These are phyloP conservation scores for Auriculariales sp. DNA, from an alignment of 768 basidiomycete genomes.

Conservation along the genomic window DNA sequence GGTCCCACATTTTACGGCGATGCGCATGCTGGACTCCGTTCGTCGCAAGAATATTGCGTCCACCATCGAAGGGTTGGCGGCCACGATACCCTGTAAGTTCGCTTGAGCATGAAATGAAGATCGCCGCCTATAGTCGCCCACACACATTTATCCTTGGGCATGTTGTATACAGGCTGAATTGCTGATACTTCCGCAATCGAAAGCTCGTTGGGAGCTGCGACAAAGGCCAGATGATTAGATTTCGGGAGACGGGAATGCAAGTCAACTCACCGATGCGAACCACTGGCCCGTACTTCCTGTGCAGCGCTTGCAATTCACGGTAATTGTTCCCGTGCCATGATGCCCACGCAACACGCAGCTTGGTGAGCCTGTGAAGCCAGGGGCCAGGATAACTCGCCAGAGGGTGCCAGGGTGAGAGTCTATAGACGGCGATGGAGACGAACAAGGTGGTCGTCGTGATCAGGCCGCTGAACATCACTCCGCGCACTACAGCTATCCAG, in stretches of 20 bases:
- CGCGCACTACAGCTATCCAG: not conserved
- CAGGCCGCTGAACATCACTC: not conserved
- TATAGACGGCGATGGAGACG: conserved; percentile 18
- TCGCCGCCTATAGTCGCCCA: not conserved
- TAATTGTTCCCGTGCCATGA: conserved; percentile 29
- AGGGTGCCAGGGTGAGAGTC: conserved; percentile 24
- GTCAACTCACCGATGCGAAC: conserved; percentile 35
- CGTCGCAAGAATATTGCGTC: conserved; percentile 21
- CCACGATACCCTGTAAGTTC: not conserved
- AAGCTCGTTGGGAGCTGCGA: conserved; percentile 34
- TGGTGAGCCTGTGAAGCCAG: conserved; percentile 15
- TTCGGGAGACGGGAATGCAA: not conserved
- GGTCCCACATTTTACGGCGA: conserved; percentile 34
- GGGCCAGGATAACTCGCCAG: conserved; percentile 25
- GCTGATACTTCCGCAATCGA: conserved; percentile 32
- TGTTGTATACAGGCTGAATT: conserved; percentile 35
- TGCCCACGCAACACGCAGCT: conserved; percentile 20
- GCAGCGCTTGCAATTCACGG: conserved; percentile 29
- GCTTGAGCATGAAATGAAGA: too few relatives aligned
- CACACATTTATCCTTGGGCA: conserved; percentile 35
- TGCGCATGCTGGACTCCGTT: conserved; percentile 30
- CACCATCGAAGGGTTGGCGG: not conserved
- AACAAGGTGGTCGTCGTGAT: conserved; percentile 7
- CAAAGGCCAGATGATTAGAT: not conserved
- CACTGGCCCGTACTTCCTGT: conserved; percentile 42